Base-by-base conservation (phyloP, 768 basidiomycete genomes). In the Xerocomellus amylosporus region DNA sequence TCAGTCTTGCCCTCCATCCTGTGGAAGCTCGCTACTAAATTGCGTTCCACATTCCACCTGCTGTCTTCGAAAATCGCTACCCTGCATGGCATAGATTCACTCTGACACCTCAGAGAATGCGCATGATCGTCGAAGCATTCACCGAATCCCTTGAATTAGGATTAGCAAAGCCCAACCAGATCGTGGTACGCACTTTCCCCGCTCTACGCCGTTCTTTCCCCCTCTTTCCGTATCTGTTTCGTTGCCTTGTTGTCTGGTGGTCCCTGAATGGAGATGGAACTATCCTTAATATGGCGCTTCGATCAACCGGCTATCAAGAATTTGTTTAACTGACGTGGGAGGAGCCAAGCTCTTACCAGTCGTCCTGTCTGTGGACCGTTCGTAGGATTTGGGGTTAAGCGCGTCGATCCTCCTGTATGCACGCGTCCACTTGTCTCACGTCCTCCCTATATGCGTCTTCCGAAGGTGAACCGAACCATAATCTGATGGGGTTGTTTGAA, bases 121-220 rank as follows among this genome's bases (percentile, higher is more conserved):
- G 93, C 45, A 96, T 95, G 84, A 97, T 98, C 66, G 93, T 95
- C 24, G 92, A 97, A 68, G 90, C 95, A 0, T 94, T 99, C 77
- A 86, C 92, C 68, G 95, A 98, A 44, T 85, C 90, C 2, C 80
- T 99, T 26, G 94, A 97, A 64, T 72, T 82, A 24, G 97, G 97
- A 14, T 75, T 99, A 46, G 76, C 87, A 60, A 88, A 95, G 72
- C 79, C 80, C 24, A 82, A 84, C 20, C 90, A 98, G 75, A 78
- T 88, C 36, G 94, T 98, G 72, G 96, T 96, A 71, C 63, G 93
- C 84, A 51, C 52, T 39, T n/a, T 13, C 37, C 36, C 12, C 51
- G 36, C 41, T 14, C n/a, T 22, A 28, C 15, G 2, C 20, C n/a
- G 19, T 44, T 40, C 36, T 46, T 44, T 26, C 43, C 20, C 24